phyloP scores from a whole-genome alignment of 768 basidiomycete genomes.

The Lanmaoa pseudosensibilis region DNA sequence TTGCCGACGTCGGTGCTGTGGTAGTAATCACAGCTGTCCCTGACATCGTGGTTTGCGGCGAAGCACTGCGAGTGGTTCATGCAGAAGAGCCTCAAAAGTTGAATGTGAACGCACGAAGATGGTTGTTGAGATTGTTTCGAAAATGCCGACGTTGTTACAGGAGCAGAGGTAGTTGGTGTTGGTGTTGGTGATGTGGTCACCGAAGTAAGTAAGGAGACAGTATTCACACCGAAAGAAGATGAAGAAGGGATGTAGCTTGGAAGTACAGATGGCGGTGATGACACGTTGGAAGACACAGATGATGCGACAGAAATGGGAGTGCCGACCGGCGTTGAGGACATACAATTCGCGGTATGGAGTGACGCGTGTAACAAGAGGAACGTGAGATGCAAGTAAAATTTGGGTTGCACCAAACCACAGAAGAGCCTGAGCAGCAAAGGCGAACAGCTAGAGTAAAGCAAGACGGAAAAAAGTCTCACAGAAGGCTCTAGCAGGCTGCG shows the following conservation, averaged over 20 bases:
- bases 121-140: conserved; percentile 12
- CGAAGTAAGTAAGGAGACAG: conserved; percentile 25
- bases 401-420: conserved; percentile 2
- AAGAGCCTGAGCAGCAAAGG: conserved; percentile 1
- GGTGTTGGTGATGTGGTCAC: conserved; percentile 20
- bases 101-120: conserved; percentile 26
- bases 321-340: conserved; percentile 23
- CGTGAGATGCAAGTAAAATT: conserved; percentile 12
- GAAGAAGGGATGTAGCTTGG: conserved; percentile 5
- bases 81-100: conserved; percentile 3
- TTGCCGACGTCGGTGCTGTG: conserved; percentile 12
- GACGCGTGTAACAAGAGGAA: conserved; percentile 5
- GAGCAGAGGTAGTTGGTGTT: conserved; percentile 8
- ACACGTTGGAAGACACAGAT: conserved; percentile 11
- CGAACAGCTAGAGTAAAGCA: conserved; percentile 1
- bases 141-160: conserved; percentile 12
- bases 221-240: conserved; percentile 10
- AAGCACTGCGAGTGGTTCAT: conserved; percentile 20
- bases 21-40: conserved; percentile 10
- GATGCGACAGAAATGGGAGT: conserved; percentile 8
- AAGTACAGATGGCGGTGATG: conserved; percentile 7
- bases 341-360: conserved; percentile 12
- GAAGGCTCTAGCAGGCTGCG: background rate
- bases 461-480: conserved; percentile 6
- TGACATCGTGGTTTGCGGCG: conserved; percentile 12